These are phyloP conservation scores for Pseudozyma sp. DNA, from an alignment of 1,284 basidiomycete genomes.

Conservation along the genomic window DNA sequence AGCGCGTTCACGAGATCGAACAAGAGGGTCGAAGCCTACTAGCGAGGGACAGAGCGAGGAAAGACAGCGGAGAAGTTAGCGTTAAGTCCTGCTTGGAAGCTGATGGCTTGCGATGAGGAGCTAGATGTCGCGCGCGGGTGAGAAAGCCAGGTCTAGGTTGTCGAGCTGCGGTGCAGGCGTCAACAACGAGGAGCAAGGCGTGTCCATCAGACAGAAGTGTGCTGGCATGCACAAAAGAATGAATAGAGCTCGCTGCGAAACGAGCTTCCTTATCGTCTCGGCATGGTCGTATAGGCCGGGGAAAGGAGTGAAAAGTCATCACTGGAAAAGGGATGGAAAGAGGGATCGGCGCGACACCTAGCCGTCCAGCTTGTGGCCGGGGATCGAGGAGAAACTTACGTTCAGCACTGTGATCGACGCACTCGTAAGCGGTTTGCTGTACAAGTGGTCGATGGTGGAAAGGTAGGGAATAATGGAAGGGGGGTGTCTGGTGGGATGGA, in stretches of 20 bases:
- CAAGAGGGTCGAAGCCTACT: constrained; percentile 12
- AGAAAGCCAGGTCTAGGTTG: neutral
- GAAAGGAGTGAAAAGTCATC: constrained; percentile 66
- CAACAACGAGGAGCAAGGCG: constrained; percentile 16
- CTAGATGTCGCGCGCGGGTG: neutral
- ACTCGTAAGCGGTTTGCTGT: constrained; percentile 15
- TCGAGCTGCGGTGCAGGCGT: neutral
- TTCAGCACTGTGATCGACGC: constrained; percentile 34
- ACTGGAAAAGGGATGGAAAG: constrained; percentile 21
- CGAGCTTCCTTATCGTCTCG: constrained; percentile 68
- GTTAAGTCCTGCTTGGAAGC: neutral
- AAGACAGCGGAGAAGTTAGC: constrained; percentile 10
- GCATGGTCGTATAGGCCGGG: constrained; percentile 69
- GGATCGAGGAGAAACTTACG: constrained; percentile 24
- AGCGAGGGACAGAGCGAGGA: constrained; percentile 3
- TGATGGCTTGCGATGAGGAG: neutral
- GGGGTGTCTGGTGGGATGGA: neutral
- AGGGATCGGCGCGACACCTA: constrained; percentile 6
- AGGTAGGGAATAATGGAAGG: neutral
- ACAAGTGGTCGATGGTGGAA: constrained; percentile 40
- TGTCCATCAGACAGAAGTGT: constrained; percentile 65
- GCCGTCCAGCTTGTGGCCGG: neutral
- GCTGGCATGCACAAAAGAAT: constrained; percentile 68
- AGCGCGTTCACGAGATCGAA: constrained; percentile 5
- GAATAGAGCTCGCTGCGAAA: constrained; percentile 62